Percentiles rank a stretch among this genome's conserved stretches.
Conservation (phyloP, 225 moss, liverwort and hornwort species). For the Sphagnum contortum region DNA sequence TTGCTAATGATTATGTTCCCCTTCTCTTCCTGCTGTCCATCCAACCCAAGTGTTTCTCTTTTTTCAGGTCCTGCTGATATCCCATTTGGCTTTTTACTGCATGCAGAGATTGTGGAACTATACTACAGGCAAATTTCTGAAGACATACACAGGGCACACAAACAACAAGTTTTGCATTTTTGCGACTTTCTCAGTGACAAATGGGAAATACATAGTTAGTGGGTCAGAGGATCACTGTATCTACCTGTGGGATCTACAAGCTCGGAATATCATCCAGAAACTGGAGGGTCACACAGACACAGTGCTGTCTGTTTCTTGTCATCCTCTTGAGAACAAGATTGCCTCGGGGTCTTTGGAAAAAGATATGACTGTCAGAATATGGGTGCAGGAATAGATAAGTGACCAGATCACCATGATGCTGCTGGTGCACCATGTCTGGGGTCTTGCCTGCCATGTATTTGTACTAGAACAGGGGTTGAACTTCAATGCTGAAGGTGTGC, state of each 20-base stretch:
- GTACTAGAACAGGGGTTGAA: no score
- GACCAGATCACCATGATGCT: no score
- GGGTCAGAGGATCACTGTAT: slow-evolving; percentile 85
- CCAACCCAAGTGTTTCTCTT: no score
- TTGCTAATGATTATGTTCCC: no score
- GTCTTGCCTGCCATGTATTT: no score
- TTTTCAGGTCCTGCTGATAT: no score
- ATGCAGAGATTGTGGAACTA: slow-evolving; percentile 96
- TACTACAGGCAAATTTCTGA: slow-evolving; percentile 74
- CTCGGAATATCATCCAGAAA: slow-evolving; percentile 66
- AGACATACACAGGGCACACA: slow-evolving; percentile 72
- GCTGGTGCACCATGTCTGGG: no score
- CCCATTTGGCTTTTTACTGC: no score
- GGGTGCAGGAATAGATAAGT: slow-evolving; percentile 66
- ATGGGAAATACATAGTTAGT: slow-evolving; percentile 97
- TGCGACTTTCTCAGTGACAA: slow-evolving; percentile 94
- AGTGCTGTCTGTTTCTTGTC: slow-evolving; percentile 85
- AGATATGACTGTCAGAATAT: slow-evolving; percentile 70
- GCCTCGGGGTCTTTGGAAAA: slow-evolving; percentile 81
- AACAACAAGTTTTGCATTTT: slow-evolving; percentile 92
- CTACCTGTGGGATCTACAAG: slow-evolving; percentile 94
- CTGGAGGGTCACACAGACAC: slow-evolving; percentile 84
- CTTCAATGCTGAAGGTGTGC: no score
- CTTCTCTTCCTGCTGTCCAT: no score
- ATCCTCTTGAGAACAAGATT: slow-evolving; percentile 85